Percentiles rank a stretch among this genome's conserved stretches.
Evolutionary conservation across 2,329 filamentous ascomycete genomes (phyloP).

Genomic region (Pyrenophora seminiperda): DNA sequence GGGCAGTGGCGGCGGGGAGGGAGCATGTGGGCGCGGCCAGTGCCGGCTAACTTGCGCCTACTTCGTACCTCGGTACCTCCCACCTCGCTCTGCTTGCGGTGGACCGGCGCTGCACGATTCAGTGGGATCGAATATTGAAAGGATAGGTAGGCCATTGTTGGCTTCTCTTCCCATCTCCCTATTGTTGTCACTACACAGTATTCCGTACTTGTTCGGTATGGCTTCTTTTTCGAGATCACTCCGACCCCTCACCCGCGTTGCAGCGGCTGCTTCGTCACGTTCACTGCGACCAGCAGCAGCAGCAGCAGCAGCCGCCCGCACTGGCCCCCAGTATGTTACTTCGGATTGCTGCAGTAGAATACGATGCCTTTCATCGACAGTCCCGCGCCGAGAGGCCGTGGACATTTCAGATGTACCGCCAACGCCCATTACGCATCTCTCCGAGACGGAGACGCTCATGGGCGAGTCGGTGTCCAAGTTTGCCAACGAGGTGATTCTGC

Average conservation of each 20-base stretch:
- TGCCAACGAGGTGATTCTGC: conserved; percentile 83
- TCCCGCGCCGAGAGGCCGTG: conserved; percentile 44
- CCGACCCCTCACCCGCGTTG: conserved; percentile 39
- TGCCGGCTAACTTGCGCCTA: conserved; percentile 15
- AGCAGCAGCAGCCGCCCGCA: conserved; percentile 34
- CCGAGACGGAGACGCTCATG: conserved; percentile 88
- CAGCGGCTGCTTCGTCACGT: conserved; percentile 33
- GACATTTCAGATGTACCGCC: conserved; percentile 76
- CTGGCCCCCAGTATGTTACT: conserved; percentile 39
- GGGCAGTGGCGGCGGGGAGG: conserved; percentile 13
- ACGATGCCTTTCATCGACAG: conserved; percentile 52
- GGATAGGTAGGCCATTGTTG: too few relatives aligned
- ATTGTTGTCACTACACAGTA: too few relatives aligned
- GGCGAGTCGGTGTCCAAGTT: conserved; percentile 89
- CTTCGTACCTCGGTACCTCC: conserved; percentile 16
- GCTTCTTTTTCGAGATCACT: conserved; percentile 40
- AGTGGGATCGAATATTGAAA: not conserved
- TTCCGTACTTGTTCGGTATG: too few relatives aligned
- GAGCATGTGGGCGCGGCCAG: conserved; percentile 8
- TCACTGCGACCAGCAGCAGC: conserved; percentile 37
- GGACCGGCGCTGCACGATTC: not conserved
- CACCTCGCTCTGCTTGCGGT: conserved; percentile 1
- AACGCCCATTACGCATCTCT: conserved; percentile 90
- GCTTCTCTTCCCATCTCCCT: too few relatives aligned
- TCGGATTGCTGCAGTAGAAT: conserved; percentile 23